Conservation (phyloP, 768 basidiomycete species). For the Leucocoprinus leucothites region DNA sequence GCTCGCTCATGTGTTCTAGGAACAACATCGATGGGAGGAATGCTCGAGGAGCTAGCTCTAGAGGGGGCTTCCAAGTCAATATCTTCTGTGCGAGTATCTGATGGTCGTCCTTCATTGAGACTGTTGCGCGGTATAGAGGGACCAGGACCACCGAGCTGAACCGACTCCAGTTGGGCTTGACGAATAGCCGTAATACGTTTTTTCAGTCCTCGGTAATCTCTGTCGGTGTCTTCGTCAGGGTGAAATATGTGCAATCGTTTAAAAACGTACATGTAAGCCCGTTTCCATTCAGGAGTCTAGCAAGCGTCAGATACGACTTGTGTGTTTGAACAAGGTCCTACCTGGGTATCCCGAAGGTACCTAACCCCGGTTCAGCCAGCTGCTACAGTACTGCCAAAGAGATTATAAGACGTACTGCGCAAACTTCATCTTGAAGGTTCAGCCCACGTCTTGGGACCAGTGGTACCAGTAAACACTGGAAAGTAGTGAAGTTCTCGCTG, state of each 20-base stretch:
- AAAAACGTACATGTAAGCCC: slow-evolving; percentile 51
- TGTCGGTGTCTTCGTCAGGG: slow-evolving; percentile 25
- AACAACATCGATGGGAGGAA: slow-evolving; percentile 1
- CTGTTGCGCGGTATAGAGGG: slow-evolving; percentile 4
- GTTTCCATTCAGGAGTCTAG: slow-evolving; percentile 75
- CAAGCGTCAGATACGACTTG: neutral
- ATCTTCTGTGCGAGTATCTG: slow-evolving; percentile 2
- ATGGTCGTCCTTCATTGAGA: slow-evolving; percentile 5
- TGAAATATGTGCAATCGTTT: neutral
- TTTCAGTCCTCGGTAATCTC: slow-evolving; percentile 74
- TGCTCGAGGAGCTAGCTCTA: neutral
- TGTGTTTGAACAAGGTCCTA: slow-evolving; percentile 13
- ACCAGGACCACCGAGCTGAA: no score
- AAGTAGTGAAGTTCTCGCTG: no score
- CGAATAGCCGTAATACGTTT: slow-evolving; percentile 59
- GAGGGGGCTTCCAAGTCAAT: neutral
- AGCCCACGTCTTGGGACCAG: no score
- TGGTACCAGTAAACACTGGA: no score
- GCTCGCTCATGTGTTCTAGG: neutral
- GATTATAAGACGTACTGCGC: slow-evolving; percentile 37
- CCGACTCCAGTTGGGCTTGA: slow-evolving; percentile 12
- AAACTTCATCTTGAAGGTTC: slow-evolving; percentile 74
- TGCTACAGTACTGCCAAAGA: neutral
- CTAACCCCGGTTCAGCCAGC: no score
- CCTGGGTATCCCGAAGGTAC: slow-evolving; percentile 71